Evolutionary conservation across 2,329 filamentous ascomycete species (phyloP), one percentile per base, ranked within the genome.

Genomic region (Exophiala sp.): DNA sequence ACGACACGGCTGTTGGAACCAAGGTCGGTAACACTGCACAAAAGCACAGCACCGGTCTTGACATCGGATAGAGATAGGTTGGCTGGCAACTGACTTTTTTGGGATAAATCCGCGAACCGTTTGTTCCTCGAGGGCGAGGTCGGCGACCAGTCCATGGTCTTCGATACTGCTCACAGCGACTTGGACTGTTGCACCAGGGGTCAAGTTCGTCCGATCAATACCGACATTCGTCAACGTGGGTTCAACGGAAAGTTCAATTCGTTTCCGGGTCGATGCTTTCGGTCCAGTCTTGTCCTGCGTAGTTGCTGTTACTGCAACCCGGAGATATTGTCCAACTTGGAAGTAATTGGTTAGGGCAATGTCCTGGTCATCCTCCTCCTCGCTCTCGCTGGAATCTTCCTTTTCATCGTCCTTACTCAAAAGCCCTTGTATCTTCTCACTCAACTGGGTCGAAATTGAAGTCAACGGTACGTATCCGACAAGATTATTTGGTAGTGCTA

Each of bases 91-190:
- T 96, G 89, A 63, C 85, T 88, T 54, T n/a, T 85, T 86, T 3
- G 88, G 80, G 63, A 98, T 76, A 70, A 98, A 98, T 2, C 87
- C 93, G 56, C 82, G 83, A 45, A 90, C 66, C 30, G 80, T 77
- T 24, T 76, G 71, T 46, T 82, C 80, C 29, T 82, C 75, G 5
- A 97, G 73, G 14, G 88, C 88, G 30, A 97, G 70, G 60, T 96
- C 88, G 88, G 98, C 95, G 48, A 97, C 80, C 50, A 93, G 78
- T 55, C 93, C 93, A 63, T 95, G 90, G 62, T 98, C 94, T 68
- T 98, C 91, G n/a, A 94, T 85, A 67, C 91, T 98, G 43, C 79
- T 70, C 21, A 98, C 83, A 0, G 89, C 85, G 1, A 89, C 91
- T 77, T 97, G 94, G 16, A 97, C 73, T 39, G 86, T 89, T 57